Conservation (phyloP, 2,329 filamentous ascomycete genomes). For the Colletotrichum spinosum region DNA sequence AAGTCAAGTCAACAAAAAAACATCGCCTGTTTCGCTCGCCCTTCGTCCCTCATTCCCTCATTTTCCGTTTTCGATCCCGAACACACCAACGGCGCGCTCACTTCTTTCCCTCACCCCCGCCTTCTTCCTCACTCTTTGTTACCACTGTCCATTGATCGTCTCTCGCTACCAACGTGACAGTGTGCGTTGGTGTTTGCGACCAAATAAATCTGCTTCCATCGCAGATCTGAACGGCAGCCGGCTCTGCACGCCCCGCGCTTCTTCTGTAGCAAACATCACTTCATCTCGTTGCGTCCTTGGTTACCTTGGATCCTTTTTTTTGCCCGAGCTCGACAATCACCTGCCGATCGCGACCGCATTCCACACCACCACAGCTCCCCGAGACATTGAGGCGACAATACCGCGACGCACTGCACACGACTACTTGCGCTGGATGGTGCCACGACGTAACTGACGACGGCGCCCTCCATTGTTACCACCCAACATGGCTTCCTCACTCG, state of each 20-base stretch:
- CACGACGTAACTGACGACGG: slow-evolving; percentile 33
- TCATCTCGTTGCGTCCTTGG: slow-evolving; percentile 1
- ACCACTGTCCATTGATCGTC: slow-evolving; percentile 4
- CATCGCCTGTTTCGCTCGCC: slow-evolving; percentile 18
- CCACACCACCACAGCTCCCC: slow-evolving; percentile 12
- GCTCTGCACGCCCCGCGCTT: slow-evolving; percentile 34
- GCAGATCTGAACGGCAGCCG: slow-evolving; percentile 31
- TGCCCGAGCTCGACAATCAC: slow-evolving; percentile 11
- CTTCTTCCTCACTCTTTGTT: background rate
- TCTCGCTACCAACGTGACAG: background rate
- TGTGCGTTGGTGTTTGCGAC: slow-evolving; percentile 9
- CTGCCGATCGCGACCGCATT: slow-evolving; percentile 17
- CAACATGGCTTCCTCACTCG: slow-evolving; percentile 58
- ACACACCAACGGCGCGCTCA: slow-evolving; percentile 20
- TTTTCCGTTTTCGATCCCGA: slow-evolving; percentile 16
- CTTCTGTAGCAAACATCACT: slow-evolving; percentile 13
- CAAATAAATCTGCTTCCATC: slow-evolving; percentile 14
- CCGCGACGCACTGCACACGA: slow-evolving; percentile 2
- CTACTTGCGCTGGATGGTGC: slow-evolving; percentile 34
- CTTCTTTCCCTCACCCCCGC: slow-evolving; percentile 14
- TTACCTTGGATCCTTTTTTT: background rate
- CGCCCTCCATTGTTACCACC: slow-evolving; percentile 30
- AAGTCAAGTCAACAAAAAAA: slow-evolving; percentile 36
- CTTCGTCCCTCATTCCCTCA: background rate
- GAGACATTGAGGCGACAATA: slow-evolving; percentile 7